A percentile compares a stretch with the other conserved stretches of the same genome.
These are phyloP conservation scores for Wickerhamiella cacticola DNA, from an alignment of 805 yeast species.

Conservation along the genomic window DNA sequence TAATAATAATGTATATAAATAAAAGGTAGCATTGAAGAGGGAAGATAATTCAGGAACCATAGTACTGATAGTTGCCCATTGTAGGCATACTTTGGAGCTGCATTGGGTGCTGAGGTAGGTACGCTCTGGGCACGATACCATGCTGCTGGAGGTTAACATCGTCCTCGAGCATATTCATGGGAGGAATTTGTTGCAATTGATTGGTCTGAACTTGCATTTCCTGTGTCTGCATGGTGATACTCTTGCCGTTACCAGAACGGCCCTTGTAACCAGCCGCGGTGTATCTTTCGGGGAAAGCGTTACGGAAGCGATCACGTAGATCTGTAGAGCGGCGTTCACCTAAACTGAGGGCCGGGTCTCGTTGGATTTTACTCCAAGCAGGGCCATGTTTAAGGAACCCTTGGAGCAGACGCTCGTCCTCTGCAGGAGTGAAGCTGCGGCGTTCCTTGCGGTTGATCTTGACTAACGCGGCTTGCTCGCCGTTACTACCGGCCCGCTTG, in stretches of 20 bases:
- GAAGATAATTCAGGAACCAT: neutral
- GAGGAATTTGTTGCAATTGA: constrained; percentile 13
- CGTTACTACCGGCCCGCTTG: constrained; percentile 21
- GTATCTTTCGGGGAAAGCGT: constrained; percentile 35
- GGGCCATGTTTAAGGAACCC: constrained; percentile 36
- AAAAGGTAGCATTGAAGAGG: neutral
- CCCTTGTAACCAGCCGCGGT: constrained; percentile 36
- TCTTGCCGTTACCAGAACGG: constrained; percentile 20
- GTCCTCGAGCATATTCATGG: constrained; percentile 19
- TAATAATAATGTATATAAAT: neutral
- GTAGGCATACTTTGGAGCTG: constrained; percentile 10
- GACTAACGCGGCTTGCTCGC: constrained; percentile 25
- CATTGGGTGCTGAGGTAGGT: constrained; percentile 21
- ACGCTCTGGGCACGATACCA: constrained; percentile 18
- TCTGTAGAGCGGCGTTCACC: constrained; percentile 34
- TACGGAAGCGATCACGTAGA: constrained; percentile 35
- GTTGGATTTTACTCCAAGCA: constrained; percentile 36
- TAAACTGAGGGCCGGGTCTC: constrained; percentile 31
- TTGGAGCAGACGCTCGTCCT: constrained; percentile 33
- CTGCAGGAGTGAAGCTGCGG: constrained; percentile 33
- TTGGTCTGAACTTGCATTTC: constrained; percentile 10
- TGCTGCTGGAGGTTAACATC: constrained; percentile 22
- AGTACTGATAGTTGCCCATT: constrained; percentile 12
- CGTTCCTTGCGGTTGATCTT: constrained; percentile 36
- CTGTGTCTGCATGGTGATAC: constrained; percentile 10